These are phyloP conservation scores for Phytophthora quininea DNA, from an alignment of 352 stramenopile species.

Conservation along the genomic window DNA sequence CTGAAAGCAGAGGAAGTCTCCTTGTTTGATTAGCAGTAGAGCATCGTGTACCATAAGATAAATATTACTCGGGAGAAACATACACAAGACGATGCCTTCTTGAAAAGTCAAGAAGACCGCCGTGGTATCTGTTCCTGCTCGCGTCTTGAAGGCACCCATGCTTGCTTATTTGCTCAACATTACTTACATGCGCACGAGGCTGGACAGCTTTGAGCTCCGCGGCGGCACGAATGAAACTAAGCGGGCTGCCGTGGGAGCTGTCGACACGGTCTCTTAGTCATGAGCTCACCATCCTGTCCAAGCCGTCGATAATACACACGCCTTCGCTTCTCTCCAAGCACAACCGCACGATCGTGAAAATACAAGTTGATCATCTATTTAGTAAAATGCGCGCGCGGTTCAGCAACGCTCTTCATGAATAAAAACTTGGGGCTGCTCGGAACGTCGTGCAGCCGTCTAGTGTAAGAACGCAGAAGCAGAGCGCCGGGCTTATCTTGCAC, in stretches of 20 bases:
- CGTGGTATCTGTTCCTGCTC: not conserved
- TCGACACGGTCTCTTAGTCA: too few relatives aligned
- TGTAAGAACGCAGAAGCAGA: constrained; percentile 10
- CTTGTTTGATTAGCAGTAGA: constrained; percentile 49
- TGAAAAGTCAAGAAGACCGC: too few relatives aligned
- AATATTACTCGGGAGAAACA: constrained; percentile 39
- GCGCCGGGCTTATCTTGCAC: not conserved
- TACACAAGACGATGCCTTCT: not conserved
- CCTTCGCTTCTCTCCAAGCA: not conserved
- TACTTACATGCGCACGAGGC: constrained; percentile 27
- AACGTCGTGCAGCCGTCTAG: constrained; percentile 18
- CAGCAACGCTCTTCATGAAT: constrained; percentile 25
- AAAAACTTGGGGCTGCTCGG: constrained; percentile 36
- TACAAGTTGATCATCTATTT: constrained; percentile 36
- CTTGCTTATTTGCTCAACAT: constrained; percentile 39
- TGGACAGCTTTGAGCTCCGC: constrained; percentile 1
- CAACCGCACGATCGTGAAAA: not conserved
- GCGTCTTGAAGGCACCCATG: constrained; percentile 7
- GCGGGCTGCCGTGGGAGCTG: too few relatives aligned
- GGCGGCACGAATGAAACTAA: constrained; percentile 33
- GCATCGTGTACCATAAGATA: constrained; percentile 48
- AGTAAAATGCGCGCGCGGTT: constrained; percentile 20
- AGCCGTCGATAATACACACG: not conserved
- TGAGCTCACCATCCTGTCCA: too few relatives aligned
- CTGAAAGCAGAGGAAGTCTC: constrained; percentile 30